Conservation (phyloP, 2,329 filamentous ascomycete species). For the Fusarium sp. region DNA sequence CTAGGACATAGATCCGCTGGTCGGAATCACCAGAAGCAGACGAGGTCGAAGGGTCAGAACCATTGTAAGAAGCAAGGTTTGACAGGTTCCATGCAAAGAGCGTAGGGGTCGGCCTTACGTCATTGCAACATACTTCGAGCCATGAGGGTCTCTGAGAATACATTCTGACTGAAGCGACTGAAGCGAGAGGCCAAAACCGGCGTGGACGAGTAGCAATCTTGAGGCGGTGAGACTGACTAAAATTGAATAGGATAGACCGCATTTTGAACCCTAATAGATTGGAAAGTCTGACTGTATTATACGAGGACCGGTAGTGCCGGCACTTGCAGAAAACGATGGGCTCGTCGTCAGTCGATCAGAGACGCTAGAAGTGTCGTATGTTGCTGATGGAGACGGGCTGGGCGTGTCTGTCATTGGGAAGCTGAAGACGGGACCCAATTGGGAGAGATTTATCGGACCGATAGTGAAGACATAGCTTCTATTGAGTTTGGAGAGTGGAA, state of each 20-base stretch:
- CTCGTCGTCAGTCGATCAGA: not conserved
- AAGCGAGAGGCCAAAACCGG: not conserved
- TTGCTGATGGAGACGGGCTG: not conserved
- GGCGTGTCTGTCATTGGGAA: not conserved
- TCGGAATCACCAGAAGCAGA: constrained; percentile 17
- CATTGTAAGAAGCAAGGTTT: constrained; percentile 37
- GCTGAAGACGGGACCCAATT: not conserved
- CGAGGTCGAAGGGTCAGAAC: not conserved
- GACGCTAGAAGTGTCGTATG: not conserved
- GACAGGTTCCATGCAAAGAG: constrained; percentile 49
- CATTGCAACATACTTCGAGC: constrained; percentile 44
- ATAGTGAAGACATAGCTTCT: not conserved
- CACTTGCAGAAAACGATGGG: not conserved
- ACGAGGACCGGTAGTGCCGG: not conserved
- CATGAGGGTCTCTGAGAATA: constrained; percentile 44
- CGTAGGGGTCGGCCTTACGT: constrained; percentile 42
- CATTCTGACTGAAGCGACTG: constrained; percentile 26
- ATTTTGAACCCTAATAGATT: not conserved
- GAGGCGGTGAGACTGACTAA: not conserved
- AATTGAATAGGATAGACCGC: not conserved
- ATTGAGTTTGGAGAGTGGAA: not conserved
- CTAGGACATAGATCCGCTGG: constrained; percentile 77
- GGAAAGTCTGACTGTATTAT: not conserved
- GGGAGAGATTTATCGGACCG: not conserved
- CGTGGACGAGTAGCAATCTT: not conserved